Base-by-base conservation (phyloP, 2,329 filamentous ascomycete genomes). In the Cyanodermella asteris region DNA sequence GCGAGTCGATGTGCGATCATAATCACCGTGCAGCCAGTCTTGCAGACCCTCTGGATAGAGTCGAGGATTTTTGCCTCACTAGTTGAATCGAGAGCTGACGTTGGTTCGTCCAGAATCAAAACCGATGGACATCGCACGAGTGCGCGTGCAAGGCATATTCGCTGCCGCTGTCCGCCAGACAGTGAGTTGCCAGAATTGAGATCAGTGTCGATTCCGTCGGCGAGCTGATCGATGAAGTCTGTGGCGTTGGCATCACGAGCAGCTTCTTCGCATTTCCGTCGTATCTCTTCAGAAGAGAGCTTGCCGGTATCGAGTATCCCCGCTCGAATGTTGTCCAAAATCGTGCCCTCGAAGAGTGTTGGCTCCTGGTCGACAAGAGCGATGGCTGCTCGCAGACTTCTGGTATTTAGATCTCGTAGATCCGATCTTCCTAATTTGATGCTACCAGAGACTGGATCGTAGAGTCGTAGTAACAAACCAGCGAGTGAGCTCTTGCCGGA, bases 131-230 rank as follows among this genome's bases (percentile, higher is more conserved):
- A 70, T 5, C 70, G 77, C n/a, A 90, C 71, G 23, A 90, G 62
- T 14, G 76, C 77, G 34, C 76, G 59, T 4, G 78, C 76, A 43
- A 90, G 84, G 5, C 78, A 75, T 36, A 91, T 80, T 34, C 81
- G 73, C 48, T 91, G 81, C 46, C 87, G 84, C 49, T 91, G 81
- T 11, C 81, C 81, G 42, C 81, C 81, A 26, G 74, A 82, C 7
- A 91, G 57, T 23, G 87, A 51, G 35, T 81, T 78, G 6, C 78
- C 81, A 32, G n/a, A n/a, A n/a, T n/a, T n/a, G n/a, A n/a, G n/a
- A n/a, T n/a, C n/a, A n/a, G 81, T 91, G 34, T 84, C 61, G 38
- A 90, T 91, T 7, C 73, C 73, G 34, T 87, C 66, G 0, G 78
- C 75, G 1, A 91, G 59, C 3, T 56, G 45, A 2, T 55, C 60